These are phyloP conservation scores for Selaginella tamariscina DNA, from an alignment of 75 land plant species.

Conservation along the genomic window DNA sequence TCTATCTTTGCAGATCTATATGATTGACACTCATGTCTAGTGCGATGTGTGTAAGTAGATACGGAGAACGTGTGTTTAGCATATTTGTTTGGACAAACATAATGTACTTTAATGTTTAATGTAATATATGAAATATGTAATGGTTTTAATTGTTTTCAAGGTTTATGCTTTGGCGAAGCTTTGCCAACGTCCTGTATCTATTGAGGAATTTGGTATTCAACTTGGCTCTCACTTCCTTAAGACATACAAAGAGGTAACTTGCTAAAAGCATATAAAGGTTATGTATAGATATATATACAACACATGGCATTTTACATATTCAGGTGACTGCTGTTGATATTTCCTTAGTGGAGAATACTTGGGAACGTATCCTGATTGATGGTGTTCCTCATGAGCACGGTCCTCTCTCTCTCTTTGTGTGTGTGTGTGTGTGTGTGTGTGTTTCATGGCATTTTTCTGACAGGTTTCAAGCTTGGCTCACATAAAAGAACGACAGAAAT, in stretches of 20 bases:
- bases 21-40: neutral
- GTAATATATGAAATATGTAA: too few species aligned
- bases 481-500: constrained; percentile 76
- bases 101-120: too few species aligned
- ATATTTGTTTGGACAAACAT: neutral
- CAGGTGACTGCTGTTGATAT: constrained; percentile 59
- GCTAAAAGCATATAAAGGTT: too few species aligned
- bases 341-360: constrained; percentile 68
- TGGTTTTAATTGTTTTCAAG: constrained; percentile 22
- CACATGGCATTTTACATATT: neutral
- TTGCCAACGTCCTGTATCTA: constrained; percentile 45
- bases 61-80: neutral
- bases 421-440: neutral
- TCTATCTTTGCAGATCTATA: too few species aligned
- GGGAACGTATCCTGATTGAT: constrained; percentile 60
- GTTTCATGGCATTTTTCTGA: neutral
- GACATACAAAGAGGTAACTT: constrained; percentile 50
- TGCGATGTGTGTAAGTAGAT: neutral
- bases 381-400: constrained; percentile 83
- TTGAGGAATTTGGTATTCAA: constrained; percentile 68
- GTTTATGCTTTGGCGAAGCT: constrained; percentile 92
- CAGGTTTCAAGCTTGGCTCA: constrained; percentile 95
- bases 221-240: constrained; percentile 75
- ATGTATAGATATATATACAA: neutral
- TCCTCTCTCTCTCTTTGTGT: constrained; percentile 14